These are phyloP conservation scores for Ligustrum vulgare DNA, from an alignment of 257 asterid species.

Conservation along the genomic window DNA sequence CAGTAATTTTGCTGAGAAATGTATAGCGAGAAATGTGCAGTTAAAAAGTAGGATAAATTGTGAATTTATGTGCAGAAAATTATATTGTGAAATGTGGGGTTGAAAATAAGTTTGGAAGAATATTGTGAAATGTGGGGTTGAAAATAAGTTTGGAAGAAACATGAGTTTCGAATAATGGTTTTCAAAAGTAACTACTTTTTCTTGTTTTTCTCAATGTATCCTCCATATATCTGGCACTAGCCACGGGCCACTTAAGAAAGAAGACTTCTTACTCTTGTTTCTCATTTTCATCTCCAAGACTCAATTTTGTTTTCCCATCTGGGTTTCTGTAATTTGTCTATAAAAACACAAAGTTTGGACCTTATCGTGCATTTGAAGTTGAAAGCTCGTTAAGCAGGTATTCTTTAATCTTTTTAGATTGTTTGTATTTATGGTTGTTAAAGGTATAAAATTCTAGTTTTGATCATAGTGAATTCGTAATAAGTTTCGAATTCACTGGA, in stretches of 20 bases:
- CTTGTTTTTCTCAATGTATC: slow-evolving; percentile 6
- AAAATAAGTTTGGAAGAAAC: too few relatives aligned
- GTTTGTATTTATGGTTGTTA: slow-evolving; percentile 2
- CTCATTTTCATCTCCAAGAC: slow-evolving; percentile 16
- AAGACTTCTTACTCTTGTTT: slow-evolving; percentile 14
- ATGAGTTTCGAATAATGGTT: too few relatives aligned
- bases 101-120: too few relatives aligned
- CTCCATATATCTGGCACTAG: slow-evolving; percentile 21
- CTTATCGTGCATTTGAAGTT: slow-evolving; percentile 40
- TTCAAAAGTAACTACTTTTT: background rate
- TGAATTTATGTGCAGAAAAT: too few relatives aligned
- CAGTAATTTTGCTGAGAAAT: too few relatives aligned
- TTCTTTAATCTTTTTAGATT: background rate
- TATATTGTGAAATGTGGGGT: too few relatives aligned
- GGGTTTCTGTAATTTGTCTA: slow-evolving; percentile 48
- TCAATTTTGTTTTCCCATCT: slow-evolving; percentile 17
- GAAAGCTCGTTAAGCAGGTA: slow-evolving; percentile 35
- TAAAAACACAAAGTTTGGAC: slow-evolving; percentile 35
- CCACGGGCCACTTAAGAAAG: background rate
- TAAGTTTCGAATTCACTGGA: background rate
- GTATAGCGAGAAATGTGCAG: too few relatives aligned
- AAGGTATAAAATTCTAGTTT: background rate
- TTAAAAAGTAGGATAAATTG: too few relatives aligned
- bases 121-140: too few relatives aligned
- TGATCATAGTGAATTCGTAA: background rate